These are phyloP conservation scores for Volvox reticuliferus DNA, from an alignment of 139 green algal genomes.

Conservation along the genomic window DNA sequence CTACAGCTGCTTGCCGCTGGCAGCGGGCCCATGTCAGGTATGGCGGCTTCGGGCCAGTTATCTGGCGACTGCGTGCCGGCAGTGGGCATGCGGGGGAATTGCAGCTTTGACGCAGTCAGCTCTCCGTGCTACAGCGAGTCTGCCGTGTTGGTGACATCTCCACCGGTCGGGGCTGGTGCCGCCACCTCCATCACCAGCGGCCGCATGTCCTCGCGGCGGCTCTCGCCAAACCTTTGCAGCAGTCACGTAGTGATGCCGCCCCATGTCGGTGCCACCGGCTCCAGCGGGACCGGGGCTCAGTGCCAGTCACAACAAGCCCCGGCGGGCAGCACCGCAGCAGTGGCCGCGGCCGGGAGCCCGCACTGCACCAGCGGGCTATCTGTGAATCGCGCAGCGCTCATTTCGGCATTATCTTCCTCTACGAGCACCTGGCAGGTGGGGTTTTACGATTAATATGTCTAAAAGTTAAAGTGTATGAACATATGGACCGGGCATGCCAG, in stretches of 20 bases:
- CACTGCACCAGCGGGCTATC: background rate
- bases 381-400: background rate
- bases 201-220: background rate
- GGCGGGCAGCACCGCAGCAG: background rate
- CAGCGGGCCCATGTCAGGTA: background rate
- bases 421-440: constrained; percentile 28
- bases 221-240: background rate
- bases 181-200: background rate
- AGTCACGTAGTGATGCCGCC: background rate
- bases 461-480: too few relatives aligned
- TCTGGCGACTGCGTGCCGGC: background rate
- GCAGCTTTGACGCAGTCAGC: background rate
- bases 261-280: background rate
- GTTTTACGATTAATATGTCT: too few relatives aligned
- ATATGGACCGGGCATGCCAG: too few relatives aligned
- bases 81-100: background rate
- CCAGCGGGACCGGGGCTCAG: background rate
- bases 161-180: background rate
- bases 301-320: too few relatives aligned
- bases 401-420: background rate
- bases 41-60: background rate
- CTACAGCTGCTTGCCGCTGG: background rate
- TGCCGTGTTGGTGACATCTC: background rate
- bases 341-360: background rate
- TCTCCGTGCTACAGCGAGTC: background rate